Percentiles rank a stretch among this genome's conserved stretches.
These are phyloP conservation scores for Cercospora zeae-maydis DNA, from an alignment of 2,329 filamentous ascomycete genomes.

Conservation along the genomic window DNA sequence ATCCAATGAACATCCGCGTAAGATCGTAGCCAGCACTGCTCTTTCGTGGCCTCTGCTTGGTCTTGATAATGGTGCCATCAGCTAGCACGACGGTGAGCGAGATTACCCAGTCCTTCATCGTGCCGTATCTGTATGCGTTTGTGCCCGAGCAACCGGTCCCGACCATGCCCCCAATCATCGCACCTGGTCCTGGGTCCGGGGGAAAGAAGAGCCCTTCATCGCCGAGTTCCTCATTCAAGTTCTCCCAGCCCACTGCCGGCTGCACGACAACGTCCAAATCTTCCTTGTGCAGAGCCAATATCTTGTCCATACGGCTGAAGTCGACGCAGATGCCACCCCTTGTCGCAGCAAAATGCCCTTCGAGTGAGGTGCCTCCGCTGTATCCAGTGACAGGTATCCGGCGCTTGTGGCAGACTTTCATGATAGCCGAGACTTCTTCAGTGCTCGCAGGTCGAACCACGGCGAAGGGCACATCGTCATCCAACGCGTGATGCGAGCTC, in stretches of 20 bases:
- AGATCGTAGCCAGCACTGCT: slow-evolving; percentile 89
- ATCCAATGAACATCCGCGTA: slow-evolving; percentile 83
- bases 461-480: slow-evolving; percentile 51
- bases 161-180: slow-evolving; percentile 88
- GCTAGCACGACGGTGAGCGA: slow-evolving; percentile 83
- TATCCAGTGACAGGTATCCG: slow-evolving; percentile 83
- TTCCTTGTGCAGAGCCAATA: slow-evolving; percentile 71
- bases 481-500: slow-evolving; percentile 52
- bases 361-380: slow-evolving; percentile 82
- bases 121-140: slow-evolving; percentile 88
- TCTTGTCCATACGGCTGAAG: slow-evolving; percentile 79
- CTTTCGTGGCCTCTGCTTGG: slow-evolving; percentile 80
- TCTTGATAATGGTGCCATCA: slow-evolving; percentile 87
- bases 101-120: slow-evolving; percentile 92
- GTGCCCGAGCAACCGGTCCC: slow-evolving; percentile 75
- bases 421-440: slow-evolving; percentile 78
- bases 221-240: slow-evolving; percentile 73
- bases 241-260: slow-evolving; percentile 78
- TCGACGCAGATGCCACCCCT: slow-evolving; percentile 80
- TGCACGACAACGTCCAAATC: slow-evolving; percentile 57
- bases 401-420: slow-evolving; percentile 80
- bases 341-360: slow-evolving; percentile 84
- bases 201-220: slow-evolving; percentile 80
- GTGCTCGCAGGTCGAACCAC: slow-evolving; percentile 74
- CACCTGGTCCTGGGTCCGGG: slow-evolving; percentile 84